Percentiles rank a stretch among this genome's conserved stretches.
Evolutionary conservation across 129 eudicot species (phyloP).

Genomic region (Saposhnikovia divaricata): DNA sequence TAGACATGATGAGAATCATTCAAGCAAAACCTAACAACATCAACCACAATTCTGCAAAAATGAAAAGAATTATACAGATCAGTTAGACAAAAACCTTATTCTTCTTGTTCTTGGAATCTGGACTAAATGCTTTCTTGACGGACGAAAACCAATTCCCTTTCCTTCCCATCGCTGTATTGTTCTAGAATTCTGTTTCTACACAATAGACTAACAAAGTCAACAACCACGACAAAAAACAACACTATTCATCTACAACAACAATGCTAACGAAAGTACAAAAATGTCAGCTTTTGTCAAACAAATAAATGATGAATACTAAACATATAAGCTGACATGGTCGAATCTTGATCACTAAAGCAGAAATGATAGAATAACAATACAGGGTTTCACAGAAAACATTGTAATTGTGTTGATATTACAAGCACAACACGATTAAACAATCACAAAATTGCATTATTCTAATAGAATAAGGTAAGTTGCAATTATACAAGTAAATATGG

Average conservation of each 20-base stretch:
- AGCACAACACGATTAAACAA: background rate
- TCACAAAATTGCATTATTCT: background rate
- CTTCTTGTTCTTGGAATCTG: slow-evolving; percentile 59
- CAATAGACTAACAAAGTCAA: background rate
- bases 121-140: slow-evolving; percentile 75
- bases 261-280: background rate
- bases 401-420: too few species aligned
- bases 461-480: background rate
- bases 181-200: slow-evolving; percentile 17
- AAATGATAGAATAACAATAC: background rate
- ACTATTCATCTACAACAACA: background rate
- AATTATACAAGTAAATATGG: background rate
- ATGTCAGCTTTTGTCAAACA: background rate
- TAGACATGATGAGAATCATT: background rate
- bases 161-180: slow-evolving; percentile 60
- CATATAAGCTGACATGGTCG: background rate
- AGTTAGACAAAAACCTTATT: slow-evolving; percentile 33
- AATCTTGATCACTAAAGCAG: background rate
- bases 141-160: slow-evolving; percentile 87
- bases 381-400: background rate
- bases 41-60: background rate
- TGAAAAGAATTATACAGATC: background rate
- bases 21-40: background rate
- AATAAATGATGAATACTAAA: too few species aligned
- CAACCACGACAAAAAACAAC: background rate